Conservation (phyloP, 2,329 filamentous ascomycete species). For the Ophiocordyceps camponoti-rufipedis region DNA sequence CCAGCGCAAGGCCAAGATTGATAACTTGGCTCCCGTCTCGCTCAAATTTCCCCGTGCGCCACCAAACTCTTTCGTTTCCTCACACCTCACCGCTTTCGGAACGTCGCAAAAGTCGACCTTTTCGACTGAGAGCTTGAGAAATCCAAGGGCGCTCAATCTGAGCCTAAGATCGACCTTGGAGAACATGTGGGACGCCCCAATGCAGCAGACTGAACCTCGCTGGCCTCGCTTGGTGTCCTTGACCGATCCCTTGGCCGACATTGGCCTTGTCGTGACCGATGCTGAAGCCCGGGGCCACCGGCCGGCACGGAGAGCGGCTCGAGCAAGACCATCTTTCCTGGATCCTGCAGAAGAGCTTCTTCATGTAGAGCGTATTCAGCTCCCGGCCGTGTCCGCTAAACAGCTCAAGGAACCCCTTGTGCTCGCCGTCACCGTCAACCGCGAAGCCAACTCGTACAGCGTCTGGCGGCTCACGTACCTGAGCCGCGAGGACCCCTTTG, state of each 20-base stretch:
- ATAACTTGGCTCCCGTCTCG: constrained; percentile 30
- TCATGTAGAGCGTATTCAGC: constrained; percentile 53
- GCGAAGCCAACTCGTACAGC: constrained; percentile 57
- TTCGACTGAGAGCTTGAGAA: constrained; percentile 37
- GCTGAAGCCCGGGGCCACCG: constrained; percentile 20
- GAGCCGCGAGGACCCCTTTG: constrained; percentile 41
- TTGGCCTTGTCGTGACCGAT: constrained; percentile 61
- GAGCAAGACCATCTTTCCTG: constrained; percentile 36
- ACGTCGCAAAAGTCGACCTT: constrained; percentile 32
- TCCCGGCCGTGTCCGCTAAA: constrained; percentile 24
- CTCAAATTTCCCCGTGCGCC: constrained; percentile 45
- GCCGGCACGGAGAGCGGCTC: constrained; percentile 12
- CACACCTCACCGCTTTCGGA: constrained; percentile 39
- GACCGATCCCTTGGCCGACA: constrained; percentile 68
- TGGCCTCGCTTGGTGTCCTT: constrained; percentile 67
- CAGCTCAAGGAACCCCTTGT: constrained; percentile 35
- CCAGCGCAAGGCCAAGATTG: constrained; percentile 52
- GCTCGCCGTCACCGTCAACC: constrained; percentile 66
- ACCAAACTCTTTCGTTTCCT: constrained; percentile 67
- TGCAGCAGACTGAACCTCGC: constrained; percentile 35
- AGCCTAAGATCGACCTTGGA: constrained; percentile 35
- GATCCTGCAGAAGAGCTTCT: constrained; percentile 67
- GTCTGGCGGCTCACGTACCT: constrained; percentile 74
- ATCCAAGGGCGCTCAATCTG: constrained; percentile 33
- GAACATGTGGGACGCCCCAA: constrained; percentile 36